Percentiles rank a stretch among this genome's conserved stretches.
Conservation (phyloP, 345 rosid genomes). For the Citrus trifoliata region DNA sequence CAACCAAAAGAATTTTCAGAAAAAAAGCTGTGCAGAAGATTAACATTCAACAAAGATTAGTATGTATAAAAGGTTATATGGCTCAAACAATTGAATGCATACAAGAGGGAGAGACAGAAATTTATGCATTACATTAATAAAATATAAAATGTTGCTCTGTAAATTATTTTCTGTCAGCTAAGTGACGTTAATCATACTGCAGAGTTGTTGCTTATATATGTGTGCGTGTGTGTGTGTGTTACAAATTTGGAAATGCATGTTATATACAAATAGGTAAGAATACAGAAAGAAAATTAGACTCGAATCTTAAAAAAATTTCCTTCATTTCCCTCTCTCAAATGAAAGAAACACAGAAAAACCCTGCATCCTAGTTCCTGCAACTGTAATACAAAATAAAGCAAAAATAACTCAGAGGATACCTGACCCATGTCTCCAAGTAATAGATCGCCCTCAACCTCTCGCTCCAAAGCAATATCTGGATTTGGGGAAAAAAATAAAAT, state of each 20-base stretch:
- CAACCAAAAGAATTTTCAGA: background rate
- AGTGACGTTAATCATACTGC: no score
- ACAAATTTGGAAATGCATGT: background rate
- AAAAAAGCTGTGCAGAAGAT: background rate
- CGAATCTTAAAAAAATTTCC: background rate
- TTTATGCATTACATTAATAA: background rate
- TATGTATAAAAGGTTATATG: background rate
- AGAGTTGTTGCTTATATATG: no score
- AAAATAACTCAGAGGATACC: conserved; percentile 32
- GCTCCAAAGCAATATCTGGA: conserved; percentile 76
- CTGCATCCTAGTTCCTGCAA: background rate
- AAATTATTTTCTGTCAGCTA: no score
- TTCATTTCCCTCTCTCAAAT: background rate
- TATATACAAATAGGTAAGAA: no score
- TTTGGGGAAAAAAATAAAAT: background rate
- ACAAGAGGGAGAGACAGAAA: background rate
- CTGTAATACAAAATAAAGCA: background rate
- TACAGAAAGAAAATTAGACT: no score
- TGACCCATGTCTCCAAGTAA: conserved; percentile 97
- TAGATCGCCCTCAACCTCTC: conserved; percentile 91
- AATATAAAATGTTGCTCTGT: background rate
- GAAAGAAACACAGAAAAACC: background rate
- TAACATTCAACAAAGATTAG: background rate
- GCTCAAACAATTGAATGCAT: background rate
- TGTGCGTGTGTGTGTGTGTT: no score